Evolutionary conservation across 1,284 basidiomycete species (phyloP), one percentile per base, ranked within the genome.

Genomic region (Ustilago curta): DNA sequence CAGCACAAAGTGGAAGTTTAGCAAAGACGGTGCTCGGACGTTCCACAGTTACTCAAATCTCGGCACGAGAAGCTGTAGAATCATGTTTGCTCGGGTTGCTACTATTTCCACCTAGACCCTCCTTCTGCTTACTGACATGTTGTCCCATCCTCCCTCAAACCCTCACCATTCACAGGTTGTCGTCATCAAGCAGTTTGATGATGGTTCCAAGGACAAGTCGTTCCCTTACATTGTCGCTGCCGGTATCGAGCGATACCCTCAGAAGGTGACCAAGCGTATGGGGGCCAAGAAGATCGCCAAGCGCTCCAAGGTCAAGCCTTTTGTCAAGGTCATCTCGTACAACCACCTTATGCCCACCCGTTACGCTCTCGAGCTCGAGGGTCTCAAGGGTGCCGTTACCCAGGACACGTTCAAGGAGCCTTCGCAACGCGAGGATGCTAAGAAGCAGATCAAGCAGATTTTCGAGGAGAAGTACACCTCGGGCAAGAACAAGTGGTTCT

Each of bases 401-500:
- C 75, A 76, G 70, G 83, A 84, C 62, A 84, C 83, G 39, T 84
- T 84, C 81, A 80, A 80, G 77, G 83, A 84, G 78, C 75, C 79
- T 35, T 80, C 81, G 70, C 81, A 84, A 72, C 79, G 82, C 59
- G 80, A 84, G 76, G 83, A 83, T 35, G 82, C 83, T 65, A 83
- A 80, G 78, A 83, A 83, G 78, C 75, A 73, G 62, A 71, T 84
- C 72, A 84, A 84, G 81, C 78, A 77, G 67, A 78, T 84, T 50
- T 83, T 84, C 63, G 83, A 84, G 79, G 82, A 84, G 76, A 83
- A 82, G 63, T 84, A 84, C 81, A 70, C 70, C 40, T 78, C 76
- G 49, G 83, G 83, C 78, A 84, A 84, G 83, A 84, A 83, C 83
- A 79, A 80, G 72, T 84, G 81, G 81, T 83, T 84, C 82, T 84